These are phyloP conservation scores for Crithidia bombi DNA, from an alignment of 208 protist species.

Conservation along the genomic window DNA sequence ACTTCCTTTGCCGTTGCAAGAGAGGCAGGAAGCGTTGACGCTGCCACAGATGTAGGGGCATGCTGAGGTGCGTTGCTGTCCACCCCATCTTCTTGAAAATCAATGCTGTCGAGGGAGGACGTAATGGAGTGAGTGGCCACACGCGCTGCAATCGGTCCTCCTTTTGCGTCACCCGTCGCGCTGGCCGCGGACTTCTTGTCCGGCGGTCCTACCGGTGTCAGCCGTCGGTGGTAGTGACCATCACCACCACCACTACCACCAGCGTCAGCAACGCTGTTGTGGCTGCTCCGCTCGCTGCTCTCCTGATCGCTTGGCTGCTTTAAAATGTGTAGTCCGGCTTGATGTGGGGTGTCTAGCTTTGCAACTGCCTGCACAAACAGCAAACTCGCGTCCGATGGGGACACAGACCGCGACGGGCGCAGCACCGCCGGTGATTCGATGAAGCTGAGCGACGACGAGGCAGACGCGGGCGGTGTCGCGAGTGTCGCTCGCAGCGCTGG, in stretches of 20 bases:
- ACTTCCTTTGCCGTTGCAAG: too few species aligned
- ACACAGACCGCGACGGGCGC: neutral
- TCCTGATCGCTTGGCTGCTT: constrained; percentile 7
- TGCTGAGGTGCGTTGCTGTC: neutral
- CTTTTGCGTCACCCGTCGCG: neutral
- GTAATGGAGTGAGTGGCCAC: constrained; percentile 8
- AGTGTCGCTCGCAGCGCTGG: neutral
- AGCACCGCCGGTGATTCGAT: neutral
- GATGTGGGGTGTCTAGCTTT: constrained; percentile 7
- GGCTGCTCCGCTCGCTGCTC: neutral
- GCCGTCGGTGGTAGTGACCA: neutral
- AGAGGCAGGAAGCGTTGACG: neutral
- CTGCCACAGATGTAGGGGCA: neutral
- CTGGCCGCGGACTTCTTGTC: neutral
- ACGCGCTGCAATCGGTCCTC: neutral
- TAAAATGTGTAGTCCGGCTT: neutral
- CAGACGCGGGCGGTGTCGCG: neutral
- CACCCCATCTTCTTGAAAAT: constrained; percentile 11
- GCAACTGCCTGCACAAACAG: constrained; percentile 21
- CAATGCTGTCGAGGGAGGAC: constrained; percentile 15
- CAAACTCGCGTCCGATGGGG: constrained; percentile 8
- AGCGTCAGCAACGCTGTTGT: neutral
- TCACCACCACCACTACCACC: neutral
- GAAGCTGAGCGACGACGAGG: neutral
- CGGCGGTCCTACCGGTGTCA: neutral